phyloP scores from a whole-genome alignment of 768 basidiomycete genomes.

The Amanita jacksonii region DNA sequence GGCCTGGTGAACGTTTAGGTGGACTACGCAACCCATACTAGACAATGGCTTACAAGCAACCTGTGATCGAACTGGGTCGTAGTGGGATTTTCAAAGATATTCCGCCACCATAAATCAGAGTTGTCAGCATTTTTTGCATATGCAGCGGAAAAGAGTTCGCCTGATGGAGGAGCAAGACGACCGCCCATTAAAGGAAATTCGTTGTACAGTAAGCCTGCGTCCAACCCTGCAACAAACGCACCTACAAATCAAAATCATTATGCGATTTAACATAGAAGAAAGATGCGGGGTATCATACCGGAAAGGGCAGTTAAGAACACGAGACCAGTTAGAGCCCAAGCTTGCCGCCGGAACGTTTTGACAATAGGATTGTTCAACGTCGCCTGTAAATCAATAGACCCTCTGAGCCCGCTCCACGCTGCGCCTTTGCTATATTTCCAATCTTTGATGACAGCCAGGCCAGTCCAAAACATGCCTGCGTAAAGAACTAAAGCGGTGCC shows the following conservation, averaged over 20 bases:
- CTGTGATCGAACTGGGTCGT: slow-evolving; percentile 98
- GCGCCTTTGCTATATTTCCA: slow-evolving; percentile 58
- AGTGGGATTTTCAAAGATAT: slow-evolving; percentile 94
- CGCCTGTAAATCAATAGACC: slow-evolving; percentile 27
- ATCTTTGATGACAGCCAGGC: slow-evolving; percentile 67
- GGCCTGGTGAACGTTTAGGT: too few species aligned
- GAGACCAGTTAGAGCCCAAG: slow-evolving; percentile 59
- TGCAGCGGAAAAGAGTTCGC: slow-evolving; percentile 69
- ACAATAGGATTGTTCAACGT: slow-evolving; percentile 49
- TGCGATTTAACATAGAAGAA: neutral
- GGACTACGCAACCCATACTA: too few species aligned
- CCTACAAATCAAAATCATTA: slow-evolving; percentile 37
- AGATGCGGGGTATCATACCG: slow-evolving; percentile 38
- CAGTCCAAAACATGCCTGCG: slow-evolving; percentile 82
- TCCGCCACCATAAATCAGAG: slow-evolving; percentile 89
- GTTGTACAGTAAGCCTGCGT: slow-evolving; percentile 96
- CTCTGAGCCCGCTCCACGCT: slow-evolving; percentile 46
- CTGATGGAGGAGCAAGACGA: slow-evolving; percentile 64
- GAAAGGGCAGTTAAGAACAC: slow-evolving; percentile 91
- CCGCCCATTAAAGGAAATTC: slow-evolving; percentile 98
- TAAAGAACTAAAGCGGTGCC: slow-evolving; percentile 90
- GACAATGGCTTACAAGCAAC: slow-evolving; percentile 53
- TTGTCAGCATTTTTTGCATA: slow-evolving; percentile 66
- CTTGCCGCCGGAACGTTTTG: slow-evolving; percentile 45
- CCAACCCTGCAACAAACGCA: slow-evolving; percentile 95